Conservation (phyloP, 345 rosid species). For the Eutrema yunnanense region DNA sequence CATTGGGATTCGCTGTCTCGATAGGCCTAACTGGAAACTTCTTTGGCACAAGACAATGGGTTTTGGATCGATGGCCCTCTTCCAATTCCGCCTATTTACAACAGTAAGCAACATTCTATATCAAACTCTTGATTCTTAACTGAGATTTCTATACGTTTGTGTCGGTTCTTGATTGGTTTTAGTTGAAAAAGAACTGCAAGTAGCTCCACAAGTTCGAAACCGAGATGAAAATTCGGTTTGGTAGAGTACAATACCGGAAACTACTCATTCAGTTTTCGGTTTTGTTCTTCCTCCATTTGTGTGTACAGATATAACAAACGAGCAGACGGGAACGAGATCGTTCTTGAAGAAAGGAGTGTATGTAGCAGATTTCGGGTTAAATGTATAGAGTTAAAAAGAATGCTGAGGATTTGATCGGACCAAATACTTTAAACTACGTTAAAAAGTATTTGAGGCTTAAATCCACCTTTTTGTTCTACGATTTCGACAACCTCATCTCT, state of each 20-base stretch:
- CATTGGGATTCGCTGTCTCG: slow-evolving; percentile 54
- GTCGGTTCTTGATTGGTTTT: not conserved
- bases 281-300: not conserved
- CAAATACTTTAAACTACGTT: slow-evolving; percentile 67
- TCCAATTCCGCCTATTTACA: slow-evolving; percentile 53
- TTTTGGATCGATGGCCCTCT: slow-evolving; percentile 61
- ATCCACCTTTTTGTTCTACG: slow-evolving; percentile 65
- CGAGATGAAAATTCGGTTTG: not conserved
- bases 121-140: not conserved
- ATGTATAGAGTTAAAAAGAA: slow-evolving; percentile 59
- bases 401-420: slow-evolving; percentile 76
- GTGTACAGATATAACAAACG: slow-evolving; percentile 51
- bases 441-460: slow-evolving; percentile 74
- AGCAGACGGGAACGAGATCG: slow-evolving; percentile 64
- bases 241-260: not conserved
- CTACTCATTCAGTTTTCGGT: not conserved
- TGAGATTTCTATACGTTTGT: not conserved
- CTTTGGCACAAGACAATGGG: slow-evolving; percentile 66
- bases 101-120: slow-evolving; percentile 42
- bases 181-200: not conserved
- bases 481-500: slow-evolving; percentile 77
- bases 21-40: slow-evolving; percentile 36
- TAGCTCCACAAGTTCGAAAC: not conserved
- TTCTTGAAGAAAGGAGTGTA: slow-evolving; percentile 63
- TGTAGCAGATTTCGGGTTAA: slow-evolving; percentile 52